These are phyloP conservation scores for Dipteronia sinensis DNA, from an alignment of 345 rosid genomes.

Conservation along the genomic window DNA sequence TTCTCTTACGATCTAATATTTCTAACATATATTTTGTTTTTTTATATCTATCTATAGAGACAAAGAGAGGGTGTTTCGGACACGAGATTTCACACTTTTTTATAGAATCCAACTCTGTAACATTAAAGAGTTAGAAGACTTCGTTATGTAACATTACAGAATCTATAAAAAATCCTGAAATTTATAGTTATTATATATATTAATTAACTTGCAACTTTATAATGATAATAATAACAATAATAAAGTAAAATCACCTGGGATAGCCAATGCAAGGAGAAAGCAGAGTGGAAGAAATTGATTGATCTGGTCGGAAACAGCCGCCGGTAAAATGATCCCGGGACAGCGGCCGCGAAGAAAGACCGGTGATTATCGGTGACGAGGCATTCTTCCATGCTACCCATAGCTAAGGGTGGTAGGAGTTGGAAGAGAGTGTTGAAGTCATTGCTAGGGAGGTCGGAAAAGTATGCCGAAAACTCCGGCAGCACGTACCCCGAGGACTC, in stretches of 20 bases:
- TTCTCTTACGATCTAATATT: neutral
- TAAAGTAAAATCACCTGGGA: constrained; percentile 64
- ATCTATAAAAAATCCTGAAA: no score
- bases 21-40: no score
- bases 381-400: constrained; percentile 82
- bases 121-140: no score
- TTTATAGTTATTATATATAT: no score
- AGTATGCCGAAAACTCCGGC: constrained; percentile 85
- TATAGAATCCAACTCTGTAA: no score
- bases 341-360: constrained; percentile 79
- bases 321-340: constrained; percentile 88
- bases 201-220: no score
- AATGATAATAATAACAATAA: neutral
- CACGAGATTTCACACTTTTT: no score
- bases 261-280: constrained; percentile 95
- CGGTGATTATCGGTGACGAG: constrained; percentile 74
- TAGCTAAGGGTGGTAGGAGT: constrained; percentile 70
- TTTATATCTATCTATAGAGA: no score
- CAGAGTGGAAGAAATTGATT: constrained; percentile 81
- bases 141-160: no score
- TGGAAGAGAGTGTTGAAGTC: constrained; percentile 97
- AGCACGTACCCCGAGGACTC: constrained; percentile 52
- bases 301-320: constrained; percentile 84
- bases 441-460: constrained; percentile 91
- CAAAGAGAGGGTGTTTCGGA: no score